phyloP scores from a whole-genome alignment of 768 basidiomycete genomes.

The Austroboletus festivus region DNA sequence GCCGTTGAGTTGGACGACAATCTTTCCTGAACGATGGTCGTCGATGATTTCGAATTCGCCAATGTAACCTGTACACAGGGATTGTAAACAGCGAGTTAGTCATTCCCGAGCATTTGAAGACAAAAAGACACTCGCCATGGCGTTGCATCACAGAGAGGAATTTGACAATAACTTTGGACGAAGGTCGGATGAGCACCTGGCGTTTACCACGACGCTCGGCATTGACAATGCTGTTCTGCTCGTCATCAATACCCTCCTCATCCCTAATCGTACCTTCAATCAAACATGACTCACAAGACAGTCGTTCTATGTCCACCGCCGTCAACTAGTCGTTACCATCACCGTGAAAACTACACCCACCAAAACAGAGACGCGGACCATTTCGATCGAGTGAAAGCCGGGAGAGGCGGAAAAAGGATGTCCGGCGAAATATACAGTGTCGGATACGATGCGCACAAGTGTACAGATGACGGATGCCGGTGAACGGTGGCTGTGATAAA shows the following conservation, averaged over 20 bases:
- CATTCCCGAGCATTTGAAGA: too few relatives aligned
- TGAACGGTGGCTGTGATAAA: conserved; percentile 21
- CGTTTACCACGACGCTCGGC: conserved; percentile 99
- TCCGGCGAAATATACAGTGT: too few relatives aligned
- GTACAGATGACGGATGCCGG: too few relatives aligned
- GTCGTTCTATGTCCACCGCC: conserved; percentile 46
- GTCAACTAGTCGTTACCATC: neutral
- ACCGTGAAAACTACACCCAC: conserved; percentile 31
- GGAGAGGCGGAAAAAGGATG: too few relatives aligned
- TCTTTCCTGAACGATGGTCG: conserved; percentile 97
- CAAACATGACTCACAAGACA: conserved; percentile 41
- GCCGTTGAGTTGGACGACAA: conserved; percentile 97
- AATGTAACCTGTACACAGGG: conserved; percentile 72
- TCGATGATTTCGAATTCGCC: conserved; percentile 99
- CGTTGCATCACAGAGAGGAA: conserved; percentile 99
- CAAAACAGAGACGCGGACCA: conserved; percentile 88
- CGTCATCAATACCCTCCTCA: too few relatives aligned
- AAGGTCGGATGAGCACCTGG: conserved; percentile 96
- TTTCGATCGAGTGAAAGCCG: conserved; percentile 38
- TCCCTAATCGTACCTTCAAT: neutral
- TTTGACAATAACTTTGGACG: conserved; percentile 97
- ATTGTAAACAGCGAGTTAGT: too few relatives aligned
- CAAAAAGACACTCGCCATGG: conserved; percentile 65
- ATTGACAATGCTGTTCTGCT: conserved; percentile 99
- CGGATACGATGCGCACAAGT: too few relatives aligned